Percentiles rank a stretch among this genome's conserved stretches.
Conservation (phyloP, 2,329 filamentous ascomycete species). For the Penicillium freii region DNA sequence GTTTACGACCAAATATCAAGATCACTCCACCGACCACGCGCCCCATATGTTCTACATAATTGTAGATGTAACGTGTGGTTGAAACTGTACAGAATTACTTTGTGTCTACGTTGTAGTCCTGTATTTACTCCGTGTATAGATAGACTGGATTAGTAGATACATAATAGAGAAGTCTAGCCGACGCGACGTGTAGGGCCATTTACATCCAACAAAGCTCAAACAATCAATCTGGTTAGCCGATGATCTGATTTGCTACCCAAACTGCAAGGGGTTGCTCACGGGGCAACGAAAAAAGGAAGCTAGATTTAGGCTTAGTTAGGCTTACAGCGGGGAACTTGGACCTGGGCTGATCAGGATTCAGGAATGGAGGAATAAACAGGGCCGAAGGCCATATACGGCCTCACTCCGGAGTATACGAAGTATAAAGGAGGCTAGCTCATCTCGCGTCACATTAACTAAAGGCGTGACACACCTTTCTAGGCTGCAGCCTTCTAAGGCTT, state of each 20-base stretch:
- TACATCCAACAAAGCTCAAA: constrained; percentile 16
- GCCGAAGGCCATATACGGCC: background rate
- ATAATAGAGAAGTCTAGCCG: constrained; percentile 2
- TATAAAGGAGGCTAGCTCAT: background rate
- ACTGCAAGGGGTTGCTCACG: constrained; percentile 18
- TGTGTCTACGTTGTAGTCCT: background rate
- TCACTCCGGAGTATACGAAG: background rate
- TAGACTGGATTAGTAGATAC: background rate
- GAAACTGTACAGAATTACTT: background rate
- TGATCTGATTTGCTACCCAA: constrained; percentile 13
- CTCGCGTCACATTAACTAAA: background rate
- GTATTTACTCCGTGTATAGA: background rate
- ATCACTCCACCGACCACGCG: background rate
- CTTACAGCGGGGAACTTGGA: constrained; percentile 13
- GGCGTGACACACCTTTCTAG: constrained; percentile 12
- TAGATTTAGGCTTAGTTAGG: constrained; percentile 4
- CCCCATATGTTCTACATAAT: background rate
- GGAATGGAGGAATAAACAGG: background rate
- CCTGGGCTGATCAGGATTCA: constrained; percentile 4
- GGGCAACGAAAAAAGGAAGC: background rate
- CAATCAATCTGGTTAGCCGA: background rate
- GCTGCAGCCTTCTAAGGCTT: constrained; percentile 38
- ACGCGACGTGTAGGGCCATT: constrained; percentile 9
- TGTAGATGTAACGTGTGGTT: background rate
- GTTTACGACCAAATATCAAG: background rate